Conservation (phyloP, 2,329 filamentous ascomycete species). For the Sphaerulina vaccinii region DNA sequence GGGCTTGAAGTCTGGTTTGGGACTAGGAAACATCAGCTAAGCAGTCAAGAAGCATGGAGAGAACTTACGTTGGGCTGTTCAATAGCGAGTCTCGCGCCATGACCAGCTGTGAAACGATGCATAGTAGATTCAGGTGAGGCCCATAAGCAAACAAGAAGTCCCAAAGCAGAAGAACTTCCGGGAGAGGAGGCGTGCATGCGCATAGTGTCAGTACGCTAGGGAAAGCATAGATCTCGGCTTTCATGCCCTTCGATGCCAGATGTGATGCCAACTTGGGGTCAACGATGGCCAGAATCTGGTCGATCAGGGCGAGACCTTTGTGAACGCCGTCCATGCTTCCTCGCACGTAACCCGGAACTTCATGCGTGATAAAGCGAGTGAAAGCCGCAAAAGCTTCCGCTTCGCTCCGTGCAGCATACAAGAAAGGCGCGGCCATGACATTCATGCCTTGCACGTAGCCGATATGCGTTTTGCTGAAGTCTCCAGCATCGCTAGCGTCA, state of each 20-base stretch:
- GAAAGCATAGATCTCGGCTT: conserved; percentile 94
- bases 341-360: conserved; percentile 90
- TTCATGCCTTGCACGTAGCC: conserved; percentile 99
- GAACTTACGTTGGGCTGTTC: conserved; percentile 71
- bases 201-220: conserved; percentile 91
- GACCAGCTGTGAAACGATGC: conserved; percentile 92
- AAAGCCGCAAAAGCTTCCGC: conserved; percentile 93
- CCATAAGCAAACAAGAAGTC: conserved; percentile 97
- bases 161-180: conserved; percentile 90
- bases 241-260: conserved; percentile 80
- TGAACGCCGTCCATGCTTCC: conserved; percentile 98
- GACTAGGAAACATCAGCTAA: conserved; percentile 54
- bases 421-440: conserved; percentile 89
- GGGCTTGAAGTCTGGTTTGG: conserved; percentile 60
- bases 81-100: conserved; percentile 83
- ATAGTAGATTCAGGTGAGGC: conserved; percentile 89
- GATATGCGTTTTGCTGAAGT: conserved; percentile 59
- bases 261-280: conserved; percentile 84
- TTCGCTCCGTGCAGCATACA: conserved; percentile 92
- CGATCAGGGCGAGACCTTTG: conserved; percentile 83
- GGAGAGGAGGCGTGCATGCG: conserved; percentile 90
- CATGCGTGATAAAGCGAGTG: conserved; percentile 78
- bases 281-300: conserved; percentile 86
- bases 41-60: neutral
- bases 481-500: conserved; percentile 62